Evolutionary conservation across 2,329 filamentous ascomycete genomes (phyloP), one percentile per base, ranked within the genome.

Genomic region (Penicillium sp.): DNA sequence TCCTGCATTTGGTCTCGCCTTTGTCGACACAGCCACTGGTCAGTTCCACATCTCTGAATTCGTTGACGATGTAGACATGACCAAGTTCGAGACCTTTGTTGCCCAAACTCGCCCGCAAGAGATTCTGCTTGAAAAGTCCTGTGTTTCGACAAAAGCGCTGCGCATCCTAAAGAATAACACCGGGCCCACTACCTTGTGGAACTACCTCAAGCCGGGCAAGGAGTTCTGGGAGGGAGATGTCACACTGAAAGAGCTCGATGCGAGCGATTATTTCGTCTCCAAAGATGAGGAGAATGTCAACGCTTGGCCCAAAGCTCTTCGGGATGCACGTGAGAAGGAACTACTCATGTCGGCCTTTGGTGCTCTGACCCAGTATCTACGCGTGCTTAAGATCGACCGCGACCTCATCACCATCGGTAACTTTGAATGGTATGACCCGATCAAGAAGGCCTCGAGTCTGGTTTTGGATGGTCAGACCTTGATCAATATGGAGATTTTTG

Each of bases 121-220:
- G 68, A 72, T 98, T 36, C 73, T 98, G 0, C 73, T 98, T 0
- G 93, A 98, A 65, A 97, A 94, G 68, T 86, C 84, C 0, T 84
- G 77, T 23, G 75, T 97, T 24, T 96, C 90, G 0, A 82, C 85
- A n/a, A 95, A 93, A 64, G 88, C 88, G 0, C 70, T 95, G 47
- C 86, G 93, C 2, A 95, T 98, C 35, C 74, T 98, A 56, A 98
- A 97, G 72, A 97, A 95, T 66, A 97, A 94, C 67, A 96, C 90
- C 0, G 80, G 82, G 0, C 90, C 89, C 0, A 95, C 87, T 0
- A 97, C 91, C 0, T 85, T 97, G 55, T 97, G 91, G 91, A 98
- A 96, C 59, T 81, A 91, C 58, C 73, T 96, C 47, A 97, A 95
- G 67, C 79, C 90, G 0, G 83, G 77, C 0, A 85, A 84, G 31